Conservation (phyloP, 371 early-diverging fungal genomes). For the Blakeslea trispora region DNA sequence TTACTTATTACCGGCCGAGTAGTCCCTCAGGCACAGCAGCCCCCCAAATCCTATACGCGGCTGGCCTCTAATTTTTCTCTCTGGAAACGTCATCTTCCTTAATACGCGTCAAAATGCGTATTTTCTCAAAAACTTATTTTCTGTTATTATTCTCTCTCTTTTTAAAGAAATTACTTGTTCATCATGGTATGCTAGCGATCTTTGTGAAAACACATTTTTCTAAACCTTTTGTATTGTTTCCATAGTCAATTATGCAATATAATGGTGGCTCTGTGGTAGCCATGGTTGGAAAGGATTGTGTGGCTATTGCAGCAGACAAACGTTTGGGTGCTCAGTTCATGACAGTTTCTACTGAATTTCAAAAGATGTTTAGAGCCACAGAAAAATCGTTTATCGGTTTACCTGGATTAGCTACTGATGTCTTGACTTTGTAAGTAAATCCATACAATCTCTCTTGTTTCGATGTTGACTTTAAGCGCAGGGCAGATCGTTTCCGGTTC, state of each 20-base stretch:
- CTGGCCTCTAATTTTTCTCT: too few species aligned
- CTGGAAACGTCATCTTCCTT: too few species aligned
- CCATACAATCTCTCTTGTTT: background rate
- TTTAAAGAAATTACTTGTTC: background rate
- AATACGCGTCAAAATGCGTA: too few species aligned
- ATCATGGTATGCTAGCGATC: background rate
- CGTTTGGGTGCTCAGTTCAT: conserved; percentile 91
- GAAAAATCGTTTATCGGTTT: conserved; percentile 91
- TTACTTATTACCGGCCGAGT: too few species aligned
- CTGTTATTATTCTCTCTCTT: background rate
- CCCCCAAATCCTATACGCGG: too few species aligned
- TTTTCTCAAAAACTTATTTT: background rate
- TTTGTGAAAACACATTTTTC: too few species aligned
- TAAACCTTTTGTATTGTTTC: background rate
- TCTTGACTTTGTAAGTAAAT: conserved; percentile 84
- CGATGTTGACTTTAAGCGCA: conserved; percentile 30
- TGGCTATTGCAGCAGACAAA: conserved; percentile 97
- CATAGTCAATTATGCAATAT: conserved; percentile 82
- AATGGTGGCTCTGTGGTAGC: conserved; percentile 97
- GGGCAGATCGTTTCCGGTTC: conserved; percentile 90
- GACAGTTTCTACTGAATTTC: conserved; percentile 93
- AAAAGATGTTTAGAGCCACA: conserved; percentile 91
- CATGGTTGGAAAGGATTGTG: conserved; percentile 98
- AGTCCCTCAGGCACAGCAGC: too few species aligned
- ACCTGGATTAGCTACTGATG: conserved; percentile 97